Conservation (phyloP, 495 filamentous ascomycete species). For the Penicillium psychrofluorescens region DNA sequence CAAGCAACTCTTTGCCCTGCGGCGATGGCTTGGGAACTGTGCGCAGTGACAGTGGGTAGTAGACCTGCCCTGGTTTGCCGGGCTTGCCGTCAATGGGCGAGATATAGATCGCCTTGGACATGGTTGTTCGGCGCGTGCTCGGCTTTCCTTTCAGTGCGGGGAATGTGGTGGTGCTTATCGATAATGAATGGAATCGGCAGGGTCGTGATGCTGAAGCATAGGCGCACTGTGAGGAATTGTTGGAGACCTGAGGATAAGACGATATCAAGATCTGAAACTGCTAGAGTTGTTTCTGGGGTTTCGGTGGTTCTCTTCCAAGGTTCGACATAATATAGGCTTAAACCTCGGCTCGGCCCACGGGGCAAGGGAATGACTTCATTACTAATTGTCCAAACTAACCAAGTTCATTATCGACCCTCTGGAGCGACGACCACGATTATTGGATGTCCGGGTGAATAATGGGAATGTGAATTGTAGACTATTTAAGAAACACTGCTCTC, state of each 20-base stretch:
- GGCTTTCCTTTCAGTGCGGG: conserved; percentile 11
- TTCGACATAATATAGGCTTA: too few relatives aligned
- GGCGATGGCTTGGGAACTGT: conserved; percentile 53
- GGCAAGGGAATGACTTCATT: not conserved
- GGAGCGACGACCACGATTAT: too few relatives aligned
- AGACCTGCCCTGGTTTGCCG: conserved; percentile 83
- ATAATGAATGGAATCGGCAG: conserved; percentile 1
- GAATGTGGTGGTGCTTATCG: conserved; percentile 10
- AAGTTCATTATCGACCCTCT: not conserved
- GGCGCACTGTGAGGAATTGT: too few relatives aligned
- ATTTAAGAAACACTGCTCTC: too few relatives aligned
- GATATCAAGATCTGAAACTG: too few relatives aligned
- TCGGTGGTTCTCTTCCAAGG: too few relatives aligned
- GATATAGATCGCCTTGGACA: conserved; percentile 48
- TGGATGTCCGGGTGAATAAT: too few relatives aligned
- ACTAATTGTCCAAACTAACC: conserved; percentile 2
- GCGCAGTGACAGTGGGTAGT: conserved; percentile 57
- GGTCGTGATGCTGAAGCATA: too few relatives aligned
- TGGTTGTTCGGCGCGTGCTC: conserved; percentile 15
- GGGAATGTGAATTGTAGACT: too few relatives aligned
- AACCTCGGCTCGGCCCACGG: conserved; percentile 4
- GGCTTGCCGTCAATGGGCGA: conserved; percentile 48
- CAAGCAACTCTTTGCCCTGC: conserved; percentile 54
- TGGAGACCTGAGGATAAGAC: too few relatives aligned
- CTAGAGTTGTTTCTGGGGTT: too few relatives aligned